Percentiles rank a stretch among this genome's conserved stretches.
These are phyloP conservation scores for Knufia fluminis DNA, from an alignment of 2,329 filamentous ascomycete species.

Conservation along the genomic window DNA sequence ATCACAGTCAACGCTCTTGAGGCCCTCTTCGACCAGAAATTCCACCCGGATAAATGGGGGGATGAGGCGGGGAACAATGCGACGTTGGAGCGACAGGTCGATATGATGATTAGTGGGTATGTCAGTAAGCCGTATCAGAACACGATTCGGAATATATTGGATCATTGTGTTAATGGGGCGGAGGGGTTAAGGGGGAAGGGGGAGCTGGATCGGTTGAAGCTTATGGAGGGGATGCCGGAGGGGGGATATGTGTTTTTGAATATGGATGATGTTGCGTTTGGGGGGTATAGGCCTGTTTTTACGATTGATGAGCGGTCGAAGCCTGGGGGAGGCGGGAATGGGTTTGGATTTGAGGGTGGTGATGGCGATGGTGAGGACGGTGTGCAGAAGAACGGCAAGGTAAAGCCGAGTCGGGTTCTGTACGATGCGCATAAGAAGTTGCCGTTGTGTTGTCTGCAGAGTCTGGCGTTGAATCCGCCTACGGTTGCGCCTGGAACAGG, in stretches of 20 bases:
- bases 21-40: slow-evolving; percentile 17
- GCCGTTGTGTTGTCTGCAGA: background rate
- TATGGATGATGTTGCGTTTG: slow-evolving; percentile 48
- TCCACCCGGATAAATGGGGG: slow-evolving; percentile 9
- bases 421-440: slow-evolving; percentile 21
- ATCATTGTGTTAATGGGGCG: slow-evolving; percentile 56
- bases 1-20: slow-evolving; percentile 18
- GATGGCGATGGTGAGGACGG: slow-evolving; percentile 6
- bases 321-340: background rate
- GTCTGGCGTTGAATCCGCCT: background rate
- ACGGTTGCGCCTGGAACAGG: slow-evolving; percentile 5
- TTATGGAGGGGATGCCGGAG: slow-evolving; percentile 36
- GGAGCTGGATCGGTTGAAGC: slow-evolving; percentile 53
- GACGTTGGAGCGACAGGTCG: slow-evolving; percentile 14
- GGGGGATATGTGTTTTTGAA: slow-evolving; percentile 28
- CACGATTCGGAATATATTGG: slow-evolving; percentile 55
- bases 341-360: slow-evolving; percentile 10
- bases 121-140: slow-evolving; percentile 25
- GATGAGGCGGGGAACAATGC: background rate
- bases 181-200: slow-evolving; percentile 52
- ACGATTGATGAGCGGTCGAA: background rate
- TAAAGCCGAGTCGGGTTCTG: slow-evolving; percentile 4
- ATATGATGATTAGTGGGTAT: slow-evolving; percentile 22
- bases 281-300: background rate
- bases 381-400: background rate